phyloP scores from a whole-genome alignment of 2,329 filamentous ascomycete species.

The Penicillium sp. region DNA sequence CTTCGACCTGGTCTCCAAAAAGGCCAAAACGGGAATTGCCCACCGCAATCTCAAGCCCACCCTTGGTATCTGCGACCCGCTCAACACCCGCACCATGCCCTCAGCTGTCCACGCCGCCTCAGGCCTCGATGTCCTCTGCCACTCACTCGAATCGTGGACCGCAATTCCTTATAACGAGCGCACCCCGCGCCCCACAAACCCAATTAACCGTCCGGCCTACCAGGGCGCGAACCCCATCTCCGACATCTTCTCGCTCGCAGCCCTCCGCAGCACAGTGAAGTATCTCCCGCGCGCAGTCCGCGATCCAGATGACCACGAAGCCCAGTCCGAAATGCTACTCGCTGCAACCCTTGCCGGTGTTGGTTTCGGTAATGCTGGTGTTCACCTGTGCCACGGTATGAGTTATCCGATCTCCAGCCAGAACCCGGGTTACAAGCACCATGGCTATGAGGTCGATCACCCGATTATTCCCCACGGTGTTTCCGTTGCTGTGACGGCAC shows the following conservation, averaged over 20 bases:
- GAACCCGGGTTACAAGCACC: constrained; percentile 86
- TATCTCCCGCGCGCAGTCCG: constrained; percentile 86
- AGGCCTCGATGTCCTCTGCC: constrained; percentile 92
- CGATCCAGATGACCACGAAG: constrained; percentile 88
- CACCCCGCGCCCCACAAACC: constrained; percentile 79
- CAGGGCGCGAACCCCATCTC: constrained; percentile 97
- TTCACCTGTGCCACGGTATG: constrained; percentile 90
- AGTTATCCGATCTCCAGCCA: constrained; percentile 96
- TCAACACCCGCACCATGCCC: constrained; percentile 97
- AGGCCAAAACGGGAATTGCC: constrained; percentile 92
- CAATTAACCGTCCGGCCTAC: constrained; percentile 88
- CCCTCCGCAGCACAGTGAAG: constrained; percentile 79
- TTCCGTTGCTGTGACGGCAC: constrained; percentile 88
- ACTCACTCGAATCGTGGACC: constrained; percentile 95
- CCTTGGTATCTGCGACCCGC: constrained; percentile 78
- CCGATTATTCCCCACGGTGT: constrained; percentile 95
- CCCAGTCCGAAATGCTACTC: constrained; percentile 92
- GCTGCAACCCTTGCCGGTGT: constrained; percentile 93
- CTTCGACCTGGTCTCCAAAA: constrained; percentile 87
- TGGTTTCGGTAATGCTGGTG: constrained; percentile 95
- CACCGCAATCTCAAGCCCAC: constrained; percentile 95
- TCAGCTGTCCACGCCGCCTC: constrained; percentile 88
- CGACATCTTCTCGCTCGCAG: constrained; percentile 91
- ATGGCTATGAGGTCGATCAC: constrained; percentile 74
- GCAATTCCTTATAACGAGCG: constrained; percentile 93